These are phyloP conservation scores for Microbotryum saponariae DNA, from an alignment of 1,284 basidiomycete genomes.

Conservation along the genomic window DNA sequence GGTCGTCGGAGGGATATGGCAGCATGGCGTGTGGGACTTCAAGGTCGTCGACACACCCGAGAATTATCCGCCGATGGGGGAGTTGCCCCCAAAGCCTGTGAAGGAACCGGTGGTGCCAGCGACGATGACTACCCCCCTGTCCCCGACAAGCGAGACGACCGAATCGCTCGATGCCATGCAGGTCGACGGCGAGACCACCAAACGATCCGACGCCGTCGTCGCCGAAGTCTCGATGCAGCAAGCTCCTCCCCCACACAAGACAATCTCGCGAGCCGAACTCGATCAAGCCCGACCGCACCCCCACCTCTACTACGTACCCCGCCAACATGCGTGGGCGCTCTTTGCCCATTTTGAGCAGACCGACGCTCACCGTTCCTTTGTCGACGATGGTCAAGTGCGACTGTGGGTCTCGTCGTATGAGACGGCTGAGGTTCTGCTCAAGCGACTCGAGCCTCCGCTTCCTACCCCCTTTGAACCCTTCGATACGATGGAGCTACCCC, in stretches of 20 bases:
- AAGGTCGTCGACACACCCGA: neutral
- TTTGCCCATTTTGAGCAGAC: neutral
- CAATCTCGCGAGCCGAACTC: conserved; percentile 16
- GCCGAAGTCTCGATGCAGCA: neutral
- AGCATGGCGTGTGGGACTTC: conserved; percentile 7
- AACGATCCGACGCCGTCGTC: neutral
- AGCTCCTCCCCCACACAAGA: conserved; percentile 4
- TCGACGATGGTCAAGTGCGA: neutral
- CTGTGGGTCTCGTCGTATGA: neutral
- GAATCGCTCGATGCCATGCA: neutral
- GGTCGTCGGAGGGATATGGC: conserved; percentile 9
- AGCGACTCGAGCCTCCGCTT: neutral
- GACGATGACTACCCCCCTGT: neutral
- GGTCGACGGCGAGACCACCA: neutral
- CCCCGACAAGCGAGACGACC: neutral
- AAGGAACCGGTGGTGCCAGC: conserved; percentile 10
- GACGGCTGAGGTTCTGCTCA: neutral
- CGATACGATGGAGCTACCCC: neutral
- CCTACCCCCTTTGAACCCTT: neutral
- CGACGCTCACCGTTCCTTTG: neutral
- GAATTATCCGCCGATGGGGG: neutral
- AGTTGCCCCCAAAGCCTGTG: too few species aligned
- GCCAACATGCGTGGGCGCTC: conserved; percentile 19
- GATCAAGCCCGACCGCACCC: conserved; percentile 17
- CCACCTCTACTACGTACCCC: conserved; percentile 16